Conservation (phyloP, 202 grass and related monocot genomes). For the Brachypodium distachyon region DNA sequence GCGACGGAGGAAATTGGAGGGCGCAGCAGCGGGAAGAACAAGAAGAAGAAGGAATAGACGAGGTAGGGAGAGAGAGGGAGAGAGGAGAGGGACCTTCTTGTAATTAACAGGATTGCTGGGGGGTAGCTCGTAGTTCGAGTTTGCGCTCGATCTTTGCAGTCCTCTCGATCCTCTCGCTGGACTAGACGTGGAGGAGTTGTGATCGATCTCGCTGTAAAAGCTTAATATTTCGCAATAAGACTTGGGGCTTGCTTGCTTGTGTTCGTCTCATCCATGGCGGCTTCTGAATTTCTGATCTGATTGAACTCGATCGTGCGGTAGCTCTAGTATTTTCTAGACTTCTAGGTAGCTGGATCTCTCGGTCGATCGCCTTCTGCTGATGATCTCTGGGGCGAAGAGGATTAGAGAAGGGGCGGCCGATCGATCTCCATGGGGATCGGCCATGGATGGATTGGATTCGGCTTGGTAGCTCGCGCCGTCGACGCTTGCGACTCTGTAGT, state of each 20-base stretch:
- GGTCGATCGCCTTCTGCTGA: background rate
- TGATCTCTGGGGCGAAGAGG: background rate
- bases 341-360: background rate
- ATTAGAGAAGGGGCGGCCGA: background rate
- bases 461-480: background rate
- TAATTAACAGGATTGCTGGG: slow-evolving; percentile 22
- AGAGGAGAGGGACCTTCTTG: slow-evolving; percentile 13
- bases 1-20: slow-evolving; percentile 22
- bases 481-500: too few relatives aligned
- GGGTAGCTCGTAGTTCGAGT: slow-evolving; percentile 24
- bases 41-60: slow-evolving; percentile 5
- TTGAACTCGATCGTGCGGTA: background rate
- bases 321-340: background rate
- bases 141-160: too few relatives aligned
- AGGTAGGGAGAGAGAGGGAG: slow-evolving; percentile 1
- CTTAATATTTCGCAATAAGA: slow-evolving; percentile 15
- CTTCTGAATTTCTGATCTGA: background rate
- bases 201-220: slow-evolving; percentile 1
- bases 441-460: background rate
- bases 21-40: background rate
- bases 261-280: background rate
- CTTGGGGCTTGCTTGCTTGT: background rate
- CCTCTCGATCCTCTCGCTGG: background rate
- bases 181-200: background rate
- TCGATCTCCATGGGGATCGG: background rate